phyloP scores from a whole-genome alignment of 495 filamentous ascomycete genomes.

The Astrothelium macrocarpum region DNA sequence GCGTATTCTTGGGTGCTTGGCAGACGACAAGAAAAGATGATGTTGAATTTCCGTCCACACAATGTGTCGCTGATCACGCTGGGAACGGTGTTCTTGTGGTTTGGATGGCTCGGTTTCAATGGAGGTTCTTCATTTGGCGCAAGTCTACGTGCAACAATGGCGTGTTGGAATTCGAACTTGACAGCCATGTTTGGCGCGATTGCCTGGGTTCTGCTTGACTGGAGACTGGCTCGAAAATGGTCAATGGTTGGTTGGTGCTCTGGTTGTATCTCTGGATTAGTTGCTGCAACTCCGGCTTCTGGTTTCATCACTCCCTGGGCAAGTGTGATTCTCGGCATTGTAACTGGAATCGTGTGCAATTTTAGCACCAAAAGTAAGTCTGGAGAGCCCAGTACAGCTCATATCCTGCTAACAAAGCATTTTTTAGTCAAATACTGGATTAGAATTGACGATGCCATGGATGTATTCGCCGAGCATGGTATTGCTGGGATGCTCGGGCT shows the following conservation, averaged over 20 bases:
- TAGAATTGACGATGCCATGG: conserved; percentile 90
- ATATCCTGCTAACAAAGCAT: conserved; percentile 23
- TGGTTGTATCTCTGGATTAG: conserved; percentile 50
- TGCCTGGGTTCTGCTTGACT: conserved; percentile 90
- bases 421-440: conserved; percentile 81
- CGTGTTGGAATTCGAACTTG: conserved; percentile 94
- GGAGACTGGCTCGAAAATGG: conserved; percentile 91
- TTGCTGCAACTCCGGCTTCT: conserved; percentile 37
- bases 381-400: background rate
- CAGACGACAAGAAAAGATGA: conserved; percentile 97
- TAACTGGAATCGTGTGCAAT: conserved; percentile 80
- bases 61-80: conserved; percentile 96
- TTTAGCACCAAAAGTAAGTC: conserved; percentile 74
- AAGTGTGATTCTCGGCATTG: conserved; percentile 73
- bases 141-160: conserved; percentile 89
- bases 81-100: conserved; percentile 93
- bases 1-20: conserved; percentile 95
- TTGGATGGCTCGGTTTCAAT: conserved; percentile 98
- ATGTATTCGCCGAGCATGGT: conserved; percentile 97
- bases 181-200: conserved; percentile 81
- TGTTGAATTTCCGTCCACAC: conserved; percentile 81
- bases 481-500: conserved; percentile 89
- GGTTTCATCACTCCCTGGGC: conserved; percentile 76
- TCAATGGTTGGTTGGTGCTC: conserved; percentile 99
- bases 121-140: conserved; percentile 94